Conservation (phyloP, 2,329 filamentous ascomycete species). For the Fusarium beomiforme region DNA sequence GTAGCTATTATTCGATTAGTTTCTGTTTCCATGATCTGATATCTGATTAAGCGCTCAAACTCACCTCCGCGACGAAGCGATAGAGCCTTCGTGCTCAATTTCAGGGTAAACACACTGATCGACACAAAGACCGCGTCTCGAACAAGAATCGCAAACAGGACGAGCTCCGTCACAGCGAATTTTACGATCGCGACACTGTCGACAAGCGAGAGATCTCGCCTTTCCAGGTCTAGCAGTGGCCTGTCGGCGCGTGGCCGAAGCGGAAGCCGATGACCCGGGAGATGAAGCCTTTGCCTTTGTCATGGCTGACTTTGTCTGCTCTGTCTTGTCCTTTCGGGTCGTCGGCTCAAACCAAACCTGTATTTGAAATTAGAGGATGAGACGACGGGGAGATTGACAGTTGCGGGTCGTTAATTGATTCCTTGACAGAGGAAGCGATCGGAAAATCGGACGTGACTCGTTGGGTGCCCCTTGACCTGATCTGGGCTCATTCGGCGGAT, state of each 20-base stretch:
- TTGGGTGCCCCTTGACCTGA: background rate
- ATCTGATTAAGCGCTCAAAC: background rate
- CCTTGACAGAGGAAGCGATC: background rate
- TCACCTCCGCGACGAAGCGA: constrained; percentile 43
- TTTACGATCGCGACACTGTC: constrained; percentile 45
- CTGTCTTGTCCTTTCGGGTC: background rate
- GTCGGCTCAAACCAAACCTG: background rate
- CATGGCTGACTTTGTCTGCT: background rate
- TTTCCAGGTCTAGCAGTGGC: constrained; percentile 32
- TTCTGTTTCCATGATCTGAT: background rate
- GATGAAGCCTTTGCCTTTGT: constrained; percentile 19
- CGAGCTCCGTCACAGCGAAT: constrained; percentile 44
- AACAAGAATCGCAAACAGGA: constrained; percentile 42
- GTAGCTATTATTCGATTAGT: constrained; percentile 29
- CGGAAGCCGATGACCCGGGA: constrained; percentile 32
- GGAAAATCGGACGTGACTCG: background rate
- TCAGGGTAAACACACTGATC: constrained; percentile 43
- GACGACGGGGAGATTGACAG: background rate
- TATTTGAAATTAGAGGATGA: constrained; percentile 3
- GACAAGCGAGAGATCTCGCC: constrained; percentile 42
- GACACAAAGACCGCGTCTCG: constrained; percentile 35
- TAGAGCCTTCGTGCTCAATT: constrained; percentile 44
- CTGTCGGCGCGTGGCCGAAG: constrained; percentile 34
- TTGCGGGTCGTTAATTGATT: background rate
- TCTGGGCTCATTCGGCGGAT: constrained; percentile 1